Evolutionary conservation across 768 basidiomycete genomes (phyloP).

Genomic region (Rhodosporidiobolus sp.): DNA sequence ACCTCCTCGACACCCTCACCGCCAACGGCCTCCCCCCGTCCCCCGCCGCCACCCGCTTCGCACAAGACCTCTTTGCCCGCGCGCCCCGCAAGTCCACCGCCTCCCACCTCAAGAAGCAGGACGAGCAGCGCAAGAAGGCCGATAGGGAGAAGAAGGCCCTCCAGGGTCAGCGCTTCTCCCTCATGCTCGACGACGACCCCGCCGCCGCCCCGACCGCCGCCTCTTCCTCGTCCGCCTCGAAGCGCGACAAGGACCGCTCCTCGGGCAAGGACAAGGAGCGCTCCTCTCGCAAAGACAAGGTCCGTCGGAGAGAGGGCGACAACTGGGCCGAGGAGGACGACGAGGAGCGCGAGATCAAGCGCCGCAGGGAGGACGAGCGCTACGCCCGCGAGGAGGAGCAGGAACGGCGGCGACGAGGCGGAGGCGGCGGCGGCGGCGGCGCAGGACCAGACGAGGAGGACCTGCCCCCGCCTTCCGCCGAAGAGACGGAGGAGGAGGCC

Average conservation of each 20-base stretch:
- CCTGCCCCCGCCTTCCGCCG: conserved; percentile 46
- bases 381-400: conserved; percentile 40
- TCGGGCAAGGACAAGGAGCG: conserved; percentile 50
- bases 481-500: conserved; percentile 61
- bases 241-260: conserved; percentile 12
- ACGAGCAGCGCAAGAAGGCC: conserved; percentile 59
- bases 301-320: not conserved
- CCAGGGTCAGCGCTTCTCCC: conserved; percentile 69
- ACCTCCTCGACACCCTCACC: conserved; percentile 70
- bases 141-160: conserved; percentile 72
- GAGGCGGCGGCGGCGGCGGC: not conserved
- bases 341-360: conserved; percentile 58
- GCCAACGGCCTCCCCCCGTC: conserved; percentile 76
- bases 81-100: conserved; percentile 65
- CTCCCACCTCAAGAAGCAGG: conserved; percentile 49
- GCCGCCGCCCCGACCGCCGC: conserved; percentile 50
- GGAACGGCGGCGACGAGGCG: conserved; percentile 56
- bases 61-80: conserved; percentile 68
- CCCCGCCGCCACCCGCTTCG: conserved; percentile 74
- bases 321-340: conserved; percentile 57
- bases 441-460: not conserved
- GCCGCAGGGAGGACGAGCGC: conserved; percentile 41
- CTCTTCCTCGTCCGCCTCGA: conserved; percentile 43
- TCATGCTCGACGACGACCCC: conserved; percentile 76
- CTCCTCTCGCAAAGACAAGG: not conserved